Evolutionary conservation across 257 asterid genomes (phyloP).

Genomic region (Ligustrum vulgare): DNA sequence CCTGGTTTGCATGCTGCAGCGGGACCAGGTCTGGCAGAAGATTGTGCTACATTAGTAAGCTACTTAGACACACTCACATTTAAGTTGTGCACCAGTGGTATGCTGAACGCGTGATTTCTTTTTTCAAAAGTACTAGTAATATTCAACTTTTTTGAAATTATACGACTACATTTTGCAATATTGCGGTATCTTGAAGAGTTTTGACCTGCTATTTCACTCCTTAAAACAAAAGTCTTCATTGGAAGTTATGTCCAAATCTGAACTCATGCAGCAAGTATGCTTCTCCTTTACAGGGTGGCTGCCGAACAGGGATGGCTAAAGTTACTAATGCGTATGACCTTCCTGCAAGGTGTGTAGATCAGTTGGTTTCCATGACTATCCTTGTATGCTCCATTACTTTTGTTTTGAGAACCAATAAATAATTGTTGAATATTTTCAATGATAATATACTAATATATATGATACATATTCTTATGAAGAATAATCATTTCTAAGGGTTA

Average conservation of each 20-base stretch:
- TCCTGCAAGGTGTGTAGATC: conserved; percentile 4
- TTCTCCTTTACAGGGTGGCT: conserved; percentile 70
- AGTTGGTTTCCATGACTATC: background rate
- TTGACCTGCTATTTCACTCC: conserved; percentile 7
- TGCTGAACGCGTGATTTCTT: background rate
- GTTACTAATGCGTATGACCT: conserved; percentile 44
- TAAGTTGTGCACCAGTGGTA: background rate
- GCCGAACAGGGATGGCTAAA: conserved; percentile 99
- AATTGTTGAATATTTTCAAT: conserved; percentile 1
- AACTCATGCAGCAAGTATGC: background rate
- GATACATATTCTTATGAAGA: background rate
- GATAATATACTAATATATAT: background rate
- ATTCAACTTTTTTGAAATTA: conserved; percentile 1
- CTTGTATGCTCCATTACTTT: background rate
- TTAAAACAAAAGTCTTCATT: conserved; percentile 8
- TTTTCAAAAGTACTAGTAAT: background rate
- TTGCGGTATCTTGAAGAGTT: background rate
- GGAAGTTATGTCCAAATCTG: background rate
- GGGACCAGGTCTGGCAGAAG: conserved; percentile 97
- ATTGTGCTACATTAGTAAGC: conserved; percentile 47
- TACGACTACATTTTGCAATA: background rate
- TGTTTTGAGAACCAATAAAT: background rate
- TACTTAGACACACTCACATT: background rate
- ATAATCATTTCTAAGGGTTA: background rate
- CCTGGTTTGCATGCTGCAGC: conserved; percentile 98